phyloP scores from a whole-genome alignment of 2,329 filamentous ascomycete species.

The Penicillium sp. region DNA sequence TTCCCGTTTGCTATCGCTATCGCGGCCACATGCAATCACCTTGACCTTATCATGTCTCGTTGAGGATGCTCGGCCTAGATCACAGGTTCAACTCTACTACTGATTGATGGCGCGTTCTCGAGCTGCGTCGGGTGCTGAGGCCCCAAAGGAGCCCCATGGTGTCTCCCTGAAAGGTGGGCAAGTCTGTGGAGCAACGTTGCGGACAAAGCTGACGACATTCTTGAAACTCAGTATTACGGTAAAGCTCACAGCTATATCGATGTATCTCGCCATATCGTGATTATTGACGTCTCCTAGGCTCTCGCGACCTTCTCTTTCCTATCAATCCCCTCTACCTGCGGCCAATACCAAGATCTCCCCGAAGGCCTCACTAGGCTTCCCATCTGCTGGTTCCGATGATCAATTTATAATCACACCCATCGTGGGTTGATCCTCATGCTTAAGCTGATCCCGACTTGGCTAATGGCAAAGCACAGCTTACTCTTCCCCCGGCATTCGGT shows the following conservation, averaged over 20 bases:
- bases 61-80: slow-evolving; percentile 1
- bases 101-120: slow-evolving; percentile 44
- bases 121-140: slow-evolving; percentile 44
- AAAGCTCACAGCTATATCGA: slow-evolving; percentile 2
- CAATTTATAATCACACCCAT: slow-evolving; percentile 59
- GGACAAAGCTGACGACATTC: slow-evolving; percentile 16
- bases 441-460: background rate
- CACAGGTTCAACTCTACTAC: background rate
- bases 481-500: slow-evolving; percentile 86
- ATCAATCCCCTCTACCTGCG: slow-evolving; percentile 45
- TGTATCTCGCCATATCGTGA: background rate
- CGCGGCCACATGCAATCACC: background rate
- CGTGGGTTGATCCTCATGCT: slow-evolving; percentile 30
- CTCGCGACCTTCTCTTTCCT: slow-evolving; percentile 62
- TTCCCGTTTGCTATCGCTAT: slow-evolving; percentile 3
- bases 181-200: slow-evolving; percentile 1
- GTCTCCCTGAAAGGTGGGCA: slow-evolving; percentile 69
- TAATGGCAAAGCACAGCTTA: slow-evolving; percentile 52
- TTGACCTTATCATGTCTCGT: slow-evolving; percentile 10
- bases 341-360: slow-evolving; percentile 53
- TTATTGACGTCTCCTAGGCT: slow-evolving; percentile 56
- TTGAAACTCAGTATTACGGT: slow-evolving; percentile 37
- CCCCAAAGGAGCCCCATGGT: slow-evolving; percentile 70
- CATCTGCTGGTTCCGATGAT: slow-evolving; percentile 49
- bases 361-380: slow-evolving; percentile 74